Percentiles rank a stretch among this genome's conserved stretches.
phyloP scores from a whole-genome alignment of 2,329 filamentous ascomycete genomes.

The Whalleya microplaca region DNA sequence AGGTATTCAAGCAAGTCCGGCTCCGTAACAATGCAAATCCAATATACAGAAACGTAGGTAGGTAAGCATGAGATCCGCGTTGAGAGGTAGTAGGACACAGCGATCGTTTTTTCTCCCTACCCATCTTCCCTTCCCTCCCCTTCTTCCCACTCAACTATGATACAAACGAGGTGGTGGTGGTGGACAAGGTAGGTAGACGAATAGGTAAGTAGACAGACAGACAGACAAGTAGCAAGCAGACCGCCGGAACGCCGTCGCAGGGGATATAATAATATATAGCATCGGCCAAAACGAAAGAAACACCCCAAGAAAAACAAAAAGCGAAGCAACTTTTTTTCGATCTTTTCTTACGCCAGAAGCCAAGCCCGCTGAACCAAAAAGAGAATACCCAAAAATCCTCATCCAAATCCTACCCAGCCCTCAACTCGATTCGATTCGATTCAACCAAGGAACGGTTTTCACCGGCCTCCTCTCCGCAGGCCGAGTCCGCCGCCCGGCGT shows the following conservation, averaged over 20 bases:
- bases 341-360: background rate
- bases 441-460: too few relatives aligned
- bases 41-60: background rate
- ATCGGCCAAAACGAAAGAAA: background rate
- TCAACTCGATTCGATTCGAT: background rate
- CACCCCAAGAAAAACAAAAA: background rate
- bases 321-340: background rate
- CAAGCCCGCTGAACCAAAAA: background rate
- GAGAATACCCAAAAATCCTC: background rate
- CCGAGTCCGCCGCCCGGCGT: slow-evolving; percentile 36
- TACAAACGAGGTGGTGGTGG: slow-evolving; percentile 9
- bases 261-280: background rate
- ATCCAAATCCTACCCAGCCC: background rate
- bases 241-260: background rate
- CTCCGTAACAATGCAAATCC: background rate
- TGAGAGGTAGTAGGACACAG: too few relatives aligned
- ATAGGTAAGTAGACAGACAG: slow-evolving; percentile 8
- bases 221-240: slow-evolving; percentile 12
- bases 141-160: slow-evolving; percentile 12
- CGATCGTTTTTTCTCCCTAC: too few relatives aligned
- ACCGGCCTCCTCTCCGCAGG: slow-evolving; percentile 33
- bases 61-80: background rate
- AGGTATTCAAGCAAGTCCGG: background rate
- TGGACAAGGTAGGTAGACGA: slow-evolving; percentile 8
- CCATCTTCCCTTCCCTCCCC: background rate